A percentile compares a stretch with the other conserved stretches of the same genome.
Conservation (phyloP, 2,329 filamentous ascomycete species). For the Drechmeria coniospora region DNA sequence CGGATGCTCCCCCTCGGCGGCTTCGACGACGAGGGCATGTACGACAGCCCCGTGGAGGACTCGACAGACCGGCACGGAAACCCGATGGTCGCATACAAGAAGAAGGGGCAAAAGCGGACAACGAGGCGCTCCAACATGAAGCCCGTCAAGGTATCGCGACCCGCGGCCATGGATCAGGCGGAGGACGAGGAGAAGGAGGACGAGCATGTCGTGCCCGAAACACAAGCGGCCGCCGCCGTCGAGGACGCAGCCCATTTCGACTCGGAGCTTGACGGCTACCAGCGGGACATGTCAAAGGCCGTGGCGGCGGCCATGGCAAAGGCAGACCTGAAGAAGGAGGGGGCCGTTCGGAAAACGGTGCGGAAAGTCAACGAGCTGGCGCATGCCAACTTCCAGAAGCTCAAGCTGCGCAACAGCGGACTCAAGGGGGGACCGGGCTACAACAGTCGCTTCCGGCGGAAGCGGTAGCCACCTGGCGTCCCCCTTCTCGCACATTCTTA, state of each 20-base stretch:
- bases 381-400: conserved; percentile 49
- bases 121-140: conserved; percentile 53
- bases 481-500: no score
- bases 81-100: conserved; percentile 55
- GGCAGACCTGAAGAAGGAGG: conserved; percentile 20
- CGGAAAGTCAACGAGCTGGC: conserved; percentile 50
- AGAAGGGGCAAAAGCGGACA: conserved; percentile 70
- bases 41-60: conserved; percentile 40
- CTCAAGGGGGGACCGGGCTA: conserved; percentile 44
- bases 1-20: conserved; percentile 35
- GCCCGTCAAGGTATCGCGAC: conserved; percentile 34
- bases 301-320: conserved; percentile 9
- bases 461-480: conserved; percentile 18
- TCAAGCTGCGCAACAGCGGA: conserved; percentile 47
- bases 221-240: conserved; percentile 9
- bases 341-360: conserved; percentile 32
- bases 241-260: conserved; percentile 7
- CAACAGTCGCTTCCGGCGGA: conserved; percentile 42
- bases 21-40: conserved; percentile 46
- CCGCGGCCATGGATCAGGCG: conserved; percentile 16
- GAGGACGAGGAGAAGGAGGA: conserved; percentile 14
- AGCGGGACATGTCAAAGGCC: no score
- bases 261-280: background rate
- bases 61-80: conserved; percentile 38
- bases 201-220: conserved; percentile 18